A percentile compares a stretch with the other conserved stretches of the same genome.
Evolutionary conservation across 1,284 basidiomycete species (phyloP).

Genomic region (Rhizoctonia solani): DNA sequence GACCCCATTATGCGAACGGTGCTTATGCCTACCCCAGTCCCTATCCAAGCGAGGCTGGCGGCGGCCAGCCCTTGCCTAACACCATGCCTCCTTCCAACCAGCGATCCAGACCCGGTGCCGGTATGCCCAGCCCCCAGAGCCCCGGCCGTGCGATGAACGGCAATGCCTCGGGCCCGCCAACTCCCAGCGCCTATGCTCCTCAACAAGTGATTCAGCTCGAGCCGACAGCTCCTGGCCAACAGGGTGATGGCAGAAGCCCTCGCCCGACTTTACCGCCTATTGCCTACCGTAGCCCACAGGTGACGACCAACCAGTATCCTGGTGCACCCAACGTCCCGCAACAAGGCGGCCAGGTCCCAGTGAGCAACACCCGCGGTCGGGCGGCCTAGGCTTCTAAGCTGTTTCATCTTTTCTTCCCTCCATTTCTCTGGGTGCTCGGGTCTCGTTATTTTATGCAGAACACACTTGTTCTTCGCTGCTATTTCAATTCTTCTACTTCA

Average conservation of each 20-base stretch:
- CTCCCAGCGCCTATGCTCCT: constrained; percentile 28
- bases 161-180: constrained; percentile 17
- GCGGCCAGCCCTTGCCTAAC: constrained; percentile 6
- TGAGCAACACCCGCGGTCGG: constrained; percentile 24
- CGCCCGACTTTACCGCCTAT: constrained; percentile 27
- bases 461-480: background rate
- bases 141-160: constrained; percentile 19
- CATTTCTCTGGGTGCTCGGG: background rate
- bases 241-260: constrained; percentile 18
- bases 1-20: constrained; percentile 28
- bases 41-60: constrained; percentile 20
- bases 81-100: constrained; percentile 10
- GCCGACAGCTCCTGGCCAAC: too few relatives aligned
- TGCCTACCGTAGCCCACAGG: constrained; percentile 21
- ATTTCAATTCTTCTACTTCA: too few relatives aligned
- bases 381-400: constrained; percentile 4
- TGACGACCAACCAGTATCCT: constrained; percentile 8
- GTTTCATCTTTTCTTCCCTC: background rate
- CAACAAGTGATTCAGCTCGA: constrained; percentile 31
- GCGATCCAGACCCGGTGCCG: constrained; percentile 16
- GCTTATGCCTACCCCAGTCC: constrained; percentile 29
- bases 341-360: constrained; percentile 19
- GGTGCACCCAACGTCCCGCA: constrained; percentile 8
- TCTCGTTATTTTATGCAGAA: background rate
- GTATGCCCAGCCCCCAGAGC: constrained; percentile 28